Conservation (phyloP, 345 rosid species). For the Sisymbrium irio region DNA sequence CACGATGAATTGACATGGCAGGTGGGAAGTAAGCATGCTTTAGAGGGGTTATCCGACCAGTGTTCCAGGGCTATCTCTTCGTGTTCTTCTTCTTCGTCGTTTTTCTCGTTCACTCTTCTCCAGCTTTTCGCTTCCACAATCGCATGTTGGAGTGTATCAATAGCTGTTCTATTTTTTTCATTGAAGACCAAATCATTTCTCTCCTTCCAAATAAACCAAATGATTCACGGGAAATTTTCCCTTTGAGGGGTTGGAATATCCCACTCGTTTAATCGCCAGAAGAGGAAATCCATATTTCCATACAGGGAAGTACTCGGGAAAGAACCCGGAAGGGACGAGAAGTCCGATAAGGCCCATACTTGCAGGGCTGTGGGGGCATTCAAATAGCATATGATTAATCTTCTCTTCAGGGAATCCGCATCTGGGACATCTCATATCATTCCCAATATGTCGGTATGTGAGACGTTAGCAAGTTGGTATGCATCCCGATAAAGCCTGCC, state of each 20-base stretch:
- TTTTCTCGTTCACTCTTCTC: no score
- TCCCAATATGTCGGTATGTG: not conserved
- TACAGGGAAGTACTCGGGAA: not conserved
- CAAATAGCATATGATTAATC: not conserved
- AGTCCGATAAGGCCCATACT: not conserved
- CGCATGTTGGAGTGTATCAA: no score
- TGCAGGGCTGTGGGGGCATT: not conserved
- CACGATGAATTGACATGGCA: no score
- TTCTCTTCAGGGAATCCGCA: not conserved
- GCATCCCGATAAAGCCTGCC: no score
- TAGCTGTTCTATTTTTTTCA: no score
- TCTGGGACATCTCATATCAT: not conserved
- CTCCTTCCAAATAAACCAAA: not conserved
- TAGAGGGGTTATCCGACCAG: no score
- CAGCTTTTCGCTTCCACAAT: no score
- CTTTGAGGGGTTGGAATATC: not conserved
- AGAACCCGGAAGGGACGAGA: not conserved
- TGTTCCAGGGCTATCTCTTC: no score
- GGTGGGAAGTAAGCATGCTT: no score
- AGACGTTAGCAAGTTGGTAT: no score
- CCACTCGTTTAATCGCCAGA: not conserved
- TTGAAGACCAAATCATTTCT: not conserved
- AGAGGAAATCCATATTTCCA: not conserved
- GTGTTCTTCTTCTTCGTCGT: no score
- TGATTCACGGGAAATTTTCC: not conserved